Conservation (phyloP, 345 rosid species). For the Luvunga scandens region DNA sequence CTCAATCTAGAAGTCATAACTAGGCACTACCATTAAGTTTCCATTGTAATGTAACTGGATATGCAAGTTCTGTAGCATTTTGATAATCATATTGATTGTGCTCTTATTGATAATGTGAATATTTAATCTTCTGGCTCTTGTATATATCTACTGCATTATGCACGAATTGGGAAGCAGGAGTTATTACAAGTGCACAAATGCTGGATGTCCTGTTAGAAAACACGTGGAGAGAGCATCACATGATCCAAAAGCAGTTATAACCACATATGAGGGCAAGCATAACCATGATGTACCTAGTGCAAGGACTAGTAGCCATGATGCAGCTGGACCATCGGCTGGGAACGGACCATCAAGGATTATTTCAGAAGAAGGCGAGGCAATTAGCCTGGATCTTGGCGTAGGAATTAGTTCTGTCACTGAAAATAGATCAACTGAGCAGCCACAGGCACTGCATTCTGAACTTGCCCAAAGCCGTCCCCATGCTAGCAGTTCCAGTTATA, state of each 20-base stretch:
- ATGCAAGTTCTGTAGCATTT: not conserved
- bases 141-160: not conserved
- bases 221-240: slow-evolving; percentile 99
- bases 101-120: not conserved
- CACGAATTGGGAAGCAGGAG: slow-evolving; percentile 53
- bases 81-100: not conserved
- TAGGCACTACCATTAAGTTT: not conserved
- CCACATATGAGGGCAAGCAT: slow-evolving; percentile 99
- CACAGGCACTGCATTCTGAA: slow-evolving; percentile 36
- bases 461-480: slow-evolving; percentile 36
- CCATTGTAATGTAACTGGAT: not conserved
- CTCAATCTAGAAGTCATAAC: not conserved
- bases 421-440: slow-evolving; percentile 43
- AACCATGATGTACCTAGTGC: slow-evolving; percentile 90
- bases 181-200: slow-evolving; percentile 95
- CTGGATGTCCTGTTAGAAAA: slow-evolving; percentile 92
- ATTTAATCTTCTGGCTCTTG: not conserved
- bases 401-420: slow-evolving; percentile 64
- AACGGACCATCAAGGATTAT: slow-evolving; percentile 48
- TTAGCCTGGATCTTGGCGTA: slow-evolving; percentile 96
- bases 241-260: slow-evolving; percentile 96
- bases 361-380: slow-evolving; percentile 52
- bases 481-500: slow-evolving; percentile 46
- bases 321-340: slow-evolving; percentile 43
- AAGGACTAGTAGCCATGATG: slow-evolving; percentile 60